Percentiles rank a stretch among this genome's conserved stretches.
Conservation (phyloP, 768 basidiomycete genomes). For the Imleria badia region DNA sequence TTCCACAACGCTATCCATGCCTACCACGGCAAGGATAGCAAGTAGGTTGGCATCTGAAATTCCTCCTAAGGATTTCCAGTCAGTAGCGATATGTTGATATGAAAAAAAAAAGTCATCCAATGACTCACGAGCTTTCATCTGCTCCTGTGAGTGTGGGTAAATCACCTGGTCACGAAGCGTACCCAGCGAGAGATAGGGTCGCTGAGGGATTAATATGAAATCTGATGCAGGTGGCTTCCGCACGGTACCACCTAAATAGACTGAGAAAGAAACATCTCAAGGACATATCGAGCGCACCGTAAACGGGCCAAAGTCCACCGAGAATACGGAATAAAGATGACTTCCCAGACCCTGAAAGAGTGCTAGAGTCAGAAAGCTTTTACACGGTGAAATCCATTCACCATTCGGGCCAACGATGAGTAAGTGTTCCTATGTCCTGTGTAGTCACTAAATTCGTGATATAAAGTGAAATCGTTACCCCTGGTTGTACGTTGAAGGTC, state of each 20-base stretch:
- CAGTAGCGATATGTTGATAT: not conserved
- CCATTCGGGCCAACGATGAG: constrained; percentile 96
- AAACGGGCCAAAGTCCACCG: constrained; percentile 94
- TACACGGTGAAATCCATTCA: constrained; percentile 21
- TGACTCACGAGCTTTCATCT: constrained; percentile 74
- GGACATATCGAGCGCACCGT: constrained; percentile 24
- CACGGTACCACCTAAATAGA: constrained; percentile 62
- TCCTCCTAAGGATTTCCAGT: constrained; percentile 46
- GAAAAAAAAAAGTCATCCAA: not conserved
- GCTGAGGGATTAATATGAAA: constrained; percentile 94
- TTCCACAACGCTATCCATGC: constrained; percentile 84
- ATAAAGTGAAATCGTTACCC: constrained; percentile 44
- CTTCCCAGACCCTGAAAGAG: constrained; percentile 70
- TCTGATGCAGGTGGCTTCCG: constrained; percentile 85
- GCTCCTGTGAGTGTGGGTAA: constrained; percentile 81
- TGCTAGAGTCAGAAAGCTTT: not conserved
- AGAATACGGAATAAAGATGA: constrained; percentile 94
- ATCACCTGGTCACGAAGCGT: constrained; percentile 96
- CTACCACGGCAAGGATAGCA: constrained; percentile 68
- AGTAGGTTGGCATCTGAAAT: constrained; percentile 75
- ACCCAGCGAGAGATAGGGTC: constrained; percentile 92
- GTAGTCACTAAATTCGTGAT: not conserved
- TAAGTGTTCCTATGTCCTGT: constrained; percentile 67
- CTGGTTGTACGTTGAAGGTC: constrained; percentile 86
- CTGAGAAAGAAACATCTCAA: not conserved